A percentile compares a stretch with the other conserved stretches of the same genome.
Evolutionary conservation across 2,329 filamentous ascomycete species (phyloP).

Genomic region (Chaetoscypha palmicola): DNA sequence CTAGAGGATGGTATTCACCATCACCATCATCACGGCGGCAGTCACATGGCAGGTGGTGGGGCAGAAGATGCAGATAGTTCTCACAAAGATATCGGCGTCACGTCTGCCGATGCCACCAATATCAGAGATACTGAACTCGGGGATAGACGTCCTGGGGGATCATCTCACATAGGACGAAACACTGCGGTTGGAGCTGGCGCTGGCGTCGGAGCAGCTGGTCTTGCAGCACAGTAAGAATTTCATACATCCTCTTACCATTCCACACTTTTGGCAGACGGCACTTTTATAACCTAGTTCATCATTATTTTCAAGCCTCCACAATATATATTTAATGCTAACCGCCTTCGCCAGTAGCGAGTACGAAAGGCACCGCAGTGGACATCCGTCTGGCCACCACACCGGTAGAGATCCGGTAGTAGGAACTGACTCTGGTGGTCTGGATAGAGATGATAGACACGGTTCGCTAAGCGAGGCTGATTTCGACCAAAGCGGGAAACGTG

Average conservation of each 20-base stretch:
- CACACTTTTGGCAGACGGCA: not conserved
- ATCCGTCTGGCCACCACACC: not conserved
- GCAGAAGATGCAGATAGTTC: conserved; percentile 24
- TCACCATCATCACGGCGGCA: conserved; percentile 7
- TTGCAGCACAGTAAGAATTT: conserved; percentile 1
- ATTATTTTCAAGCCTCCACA: not conserved
- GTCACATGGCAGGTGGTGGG: conserved; percentile 17
- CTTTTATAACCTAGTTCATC: not conserved
- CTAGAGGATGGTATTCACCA: conserved; percentile 20
- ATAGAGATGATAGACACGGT: too few species aligned
- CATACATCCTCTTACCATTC: not conserved
- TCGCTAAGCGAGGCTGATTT: not conserved
- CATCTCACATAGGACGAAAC: conserved; percentile 4
- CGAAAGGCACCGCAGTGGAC: too few species aligned
- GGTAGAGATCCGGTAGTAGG: not conserved
- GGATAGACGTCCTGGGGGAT: not conserved
- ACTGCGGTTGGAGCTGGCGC: not conserved
- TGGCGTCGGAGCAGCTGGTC: not conserved
- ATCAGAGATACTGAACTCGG: not conserved
- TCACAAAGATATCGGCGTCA: conserved; percentile 3
- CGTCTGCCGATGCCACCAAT: conserved; percentile 5
- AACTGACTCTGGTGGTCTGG: not conserved
- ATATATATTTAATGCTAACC: too few species aligned
- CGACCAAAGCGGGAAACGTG: too few species aligned
- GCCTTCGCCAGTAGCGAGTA: too few species aligned